Percentiles rank a stretch among this genome's conserved stretches.
Evolutionary conservation across 2,329 filamentous ascomycete genomes (phyloP).

Genomic region (Penicillium sclerotiorum): DNA sequence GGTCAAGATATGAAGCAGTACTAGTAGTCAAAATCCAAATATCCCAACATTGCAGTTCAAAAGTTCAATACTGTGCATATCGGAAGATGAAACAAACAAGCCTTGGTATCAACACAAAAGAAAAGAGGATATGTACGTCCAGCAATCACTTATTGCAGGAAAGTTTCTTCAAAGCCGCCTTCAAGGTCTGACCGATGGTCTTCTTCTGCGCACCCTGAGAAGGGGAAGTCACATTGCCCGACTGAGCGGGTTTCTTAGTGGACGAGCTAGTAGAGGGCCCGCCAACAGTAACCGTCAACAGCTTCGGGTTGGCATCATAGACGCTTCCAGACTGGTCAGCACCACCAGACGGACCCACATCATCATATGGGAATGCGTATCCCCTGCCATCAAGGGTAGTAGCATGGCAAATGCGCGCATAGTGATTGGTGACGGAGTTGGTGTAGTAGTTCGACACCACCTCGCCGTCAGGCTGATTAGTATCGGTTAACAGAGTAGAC

Average conservation of each 20-base stretch:
- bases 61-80: too few relatives aligned
- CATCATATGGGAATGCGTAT: constrained; percentile 74
- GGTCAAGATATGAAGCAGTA: too few relatives aligned
- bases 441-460: constrained; percentile 56
- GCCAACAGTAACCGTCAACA: constrained; percentile 62
- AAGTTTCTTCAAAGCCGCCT: constrained; percentile 14
- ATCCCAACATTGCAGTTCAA: too few relatives aligned
- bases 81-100: too few relatives aligned
- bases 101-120: too few relatives aligned
- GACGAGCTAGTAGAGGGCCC: constrained; percentile 31
- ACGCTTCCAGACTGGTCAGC: constrained; percentile 66
- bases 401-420: constrained; percentile 65
- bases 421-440: constrained; percentile 64
- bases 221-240: neutral
- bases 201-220: neutral
- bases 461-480: constrained; percentile 58
- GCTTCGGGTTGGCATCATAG: constrained; percentile 57
- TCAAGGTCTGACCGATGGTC: constrained; percentile 7
- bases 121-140: too few relatives aligned
- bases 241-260: neutral
- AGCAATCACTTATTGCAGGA: constrained; percentile 8
- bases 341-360: constrained; percentile 60
- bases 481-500: constrained; percentile 62
- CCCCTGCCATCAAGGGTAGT: constrained; percentile 62
- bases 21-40: too few relatives aligned